These are phyloP conservation scores for Vitis labrusca DNA, from an alignment of 164 flowering plant species.

Conservation along the genomic window DNA sequence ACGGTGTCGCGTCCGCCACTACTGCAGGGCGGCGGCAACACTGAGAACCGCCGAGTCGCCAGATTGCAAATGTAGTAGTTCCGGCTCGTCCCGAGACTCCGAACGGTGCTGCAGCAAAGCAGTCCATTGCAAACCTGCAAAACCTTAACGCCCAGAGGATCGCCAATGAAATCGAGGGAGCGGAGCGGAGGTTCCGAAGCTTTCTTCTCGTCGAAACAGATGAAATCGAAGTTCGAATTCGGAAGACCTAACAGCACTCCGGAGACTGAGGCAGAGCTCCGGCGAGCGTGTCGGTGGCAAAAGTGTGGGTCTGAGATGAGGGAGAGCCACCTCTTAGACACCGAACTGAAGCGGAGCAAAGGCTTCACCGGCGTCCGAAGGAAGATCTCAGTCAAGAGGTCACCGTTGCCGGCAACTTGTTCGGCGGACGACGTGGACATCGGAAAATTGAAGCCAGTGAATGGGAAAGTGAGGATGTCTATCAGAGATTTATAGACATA, in stretches of 20 bases:
- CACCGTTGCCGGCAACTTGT: constrained; percentile 1
- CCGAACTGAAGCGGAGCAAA: constrained; percentile 5
- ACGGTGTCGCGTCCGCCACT: background rate
- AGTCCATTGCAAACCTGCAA: constrained; percentile 18
- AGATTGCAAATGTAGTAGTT: constrained; percentile 17
- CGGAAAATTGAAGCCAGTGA: too few species aligned
- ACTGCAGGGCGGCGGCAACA: background rate
- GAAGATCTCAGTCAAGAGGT: constrained; percentile 9
- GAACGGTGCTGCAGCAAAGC: constrained; percentile 3
- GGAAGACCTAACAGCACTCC: background rate
- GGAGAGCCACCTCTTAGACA: constrained; percentile 11
- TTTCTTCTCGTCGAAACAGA: too few species aligned
- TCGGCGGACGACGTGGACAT: background rate
- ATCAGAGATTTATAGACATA: too few species aligned
- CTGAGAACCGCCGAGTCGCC: background rate
- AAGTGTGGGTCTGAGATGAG: constrained; percentile 8
- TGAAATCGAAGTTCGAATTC: background rate
- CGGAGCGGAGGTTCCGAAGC: background rate
- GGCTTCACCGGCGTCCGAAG: background rate
- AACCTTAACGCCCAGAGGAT: background rate
- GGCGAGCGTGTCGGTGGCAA: constrained; percentile 1
- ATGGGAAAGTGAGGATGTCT: too few species aligned
- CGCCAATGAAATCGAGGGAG: constrained; percentile 2
- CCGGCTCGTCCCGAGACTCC: too few species aligned
- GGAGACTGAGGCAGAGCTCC: background rate